Evolutionary conservation across 768 basidiomycete genomes (phyloP), one percentile per base, ranked within the genome.

Genomic region (Boletus patriciae): DNA sequence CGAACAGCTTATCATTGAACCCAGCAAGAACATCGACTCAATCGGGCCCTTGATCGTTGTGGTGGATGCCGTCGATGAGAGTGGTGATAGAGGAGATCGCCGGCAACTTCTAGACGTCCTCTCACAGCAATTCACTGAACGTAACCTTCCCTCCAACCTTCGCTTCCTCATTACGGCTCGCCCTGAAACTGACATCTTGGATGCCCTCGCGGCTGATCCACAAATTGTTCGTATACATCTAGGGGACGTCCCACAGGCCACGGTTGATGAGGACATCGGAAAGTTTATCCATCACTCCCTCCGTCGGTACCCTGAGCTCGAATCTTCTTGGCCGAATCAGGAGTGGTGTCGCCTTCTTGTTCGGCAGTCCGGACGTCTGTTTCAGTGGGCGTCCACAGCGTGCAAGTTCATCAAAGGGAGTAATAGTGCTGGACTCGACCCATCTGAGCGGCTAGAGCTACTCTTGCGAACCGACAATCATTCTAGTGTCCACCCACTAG

Each of bases 51-150:
- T 25, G 25, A 25, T 25, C 25, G 25, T 25, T 4, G 25, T 25
- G 2, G 25, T 25, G 23, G 74, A 76, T 46, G 72, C 60, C 10
- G 54, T 73, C 18, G 67, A 72, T 34, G 61, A 65, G 42, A 65
- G 67, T 40, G 61, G 61, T 1, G 9, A 29, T 7, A 29, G 1
- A 9, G 9, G 6, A 29, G 27, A 29, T 29, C 27, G 27, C 27
- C 7, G 67, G 65, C 34, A 58, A 49, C 19, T 46, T 62, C 16
- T 74, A 16, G 4, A 29, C 15, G 40, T 57, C 21, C 25, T 25
- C 25, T 25, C 25, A 25, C 25, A 25, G 25, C 25, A 25, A 25
- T 25, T 25, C 25, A 25, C 25, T 4, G 25, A 25, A 25, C 25
- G 25, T 25, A 25, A 25, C 2, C 25, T 25, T 25, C 25, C 25